Evolutionary conservation across 139 green algal genomes (phyloP), one percentile per base, ranked within the genome.

Genomic region (Raphidocelis subcapitata): DNA sequence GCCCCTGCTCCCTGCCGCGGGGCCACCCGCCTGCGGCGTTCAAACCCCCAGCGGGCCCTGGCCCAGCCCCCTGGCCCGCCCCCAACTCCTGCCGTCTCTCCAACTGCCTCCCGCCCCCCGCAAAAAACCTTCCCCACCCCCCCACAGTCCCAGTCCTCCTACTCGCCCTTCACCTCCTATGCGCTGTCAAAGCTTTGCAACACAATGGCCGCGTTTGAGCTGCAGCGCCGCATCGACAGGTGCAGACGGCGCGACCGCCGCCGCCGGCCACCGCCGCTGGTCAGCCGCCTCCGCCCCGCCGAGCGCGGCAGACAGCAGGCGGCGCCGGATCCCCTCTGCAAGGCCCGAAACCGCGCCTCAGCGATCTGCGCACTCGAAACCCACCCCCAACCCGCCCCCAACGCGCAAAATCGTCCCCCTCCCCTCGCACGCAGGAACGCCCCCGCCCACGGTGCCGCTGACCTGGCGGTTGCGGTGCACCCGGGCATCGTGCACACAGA

Each of bases 141-240:
- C 4, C n/a, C 61, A 41, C 59, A 75, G 76, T 82, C 76, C 2
- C 3, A 37, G 3, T 64, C 21, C 2, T 56, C 55, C 33, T 86
- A 87, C 72, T 70, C 67, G 44, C 73, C 83, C 1, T 85, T 86
- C 54, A 81, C 77, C 31, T 72, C 66, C 3, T 93, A 93, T 52
- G 75, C 68, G 4, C 67, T 90, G 51, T 83, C 66, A 67, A 93
- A 93, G 87, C 54, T 93, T 24, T 77, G 75, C 54, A 86, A 86
- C 51, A 64, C 86, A 63, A 65, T 94, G 24, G 76, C 76, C 2
- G 83, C 86, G 33, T 71, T 68, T 3, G 80, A 89, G 56, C 73
- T 93, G 18, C 82, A 92, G 60, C 73, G 81, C 0, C 67, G 79
- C 37, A 77, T 91, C 18, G 82, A 81, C 35, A 75, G 78, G 78